Percentiles rank a stretch among this genome's conserved stretches.
phyloP scores from a whole-genome alignment of 176 grass and related monocot genomes.

The Avena atlantica region DNA sequence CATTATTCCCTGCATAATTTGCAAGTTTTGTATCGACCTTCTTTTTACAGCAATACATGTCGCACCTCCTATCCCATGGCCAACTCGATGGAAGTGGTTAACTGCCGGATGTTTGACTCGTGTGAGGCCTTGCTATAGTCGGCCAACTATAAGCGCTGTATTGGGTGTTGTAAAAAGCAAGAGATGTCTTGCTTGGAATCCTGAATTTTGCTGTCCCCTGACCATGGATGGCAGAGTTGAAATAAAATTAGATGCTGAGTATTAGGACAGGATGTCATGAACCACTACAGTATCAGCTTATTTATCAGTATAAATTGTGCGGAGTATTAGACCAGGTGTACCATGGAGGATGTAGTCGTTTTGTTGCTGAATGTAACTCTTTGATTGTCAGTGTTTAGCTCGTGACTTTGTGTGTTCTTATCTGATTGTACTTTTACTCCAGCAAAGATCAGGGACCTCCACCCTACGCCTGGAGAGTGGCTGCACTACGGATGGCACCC shows the following conservation, averaged over 20 bases:
- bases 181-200: background rate
- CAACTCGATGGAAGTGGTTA: conserved; percentile 74
- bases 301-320: background rate
- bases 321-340: background rate
- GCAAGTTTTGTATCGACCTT: background rate
- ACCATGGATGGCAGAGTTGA: background rate
- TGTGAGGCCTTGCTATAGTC: background rate
- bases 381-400: background rate
- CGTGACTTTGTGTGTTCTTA: background rate
- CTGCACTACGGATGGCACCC: too few species aligned
- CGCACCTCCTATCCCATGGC: conserved; percentile 84
- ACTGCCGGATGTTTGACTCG: conserved; percentile 17
- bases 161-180: conserved; percentile 22
- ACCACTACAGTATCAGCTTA: background rate
- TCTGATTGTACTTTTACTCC: background rate
- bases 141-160: background rate
- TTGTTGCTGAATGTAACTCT: conserved; percentile 26
- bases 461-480: background rate
- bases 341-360: conserved; percentile 15
- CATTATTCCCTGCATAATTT: background rate
- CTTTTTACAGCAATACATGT: conserved; percentile 84
- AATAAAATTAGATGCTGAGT: conserved; percentile 4
- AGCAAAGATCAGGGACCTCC: background rate
- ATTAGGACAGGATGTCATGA: background rate
- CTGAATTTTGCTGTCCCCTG: background rate